Conservation (phyloP, 208 protist species). For the Crithidia thermophila region DNA sequence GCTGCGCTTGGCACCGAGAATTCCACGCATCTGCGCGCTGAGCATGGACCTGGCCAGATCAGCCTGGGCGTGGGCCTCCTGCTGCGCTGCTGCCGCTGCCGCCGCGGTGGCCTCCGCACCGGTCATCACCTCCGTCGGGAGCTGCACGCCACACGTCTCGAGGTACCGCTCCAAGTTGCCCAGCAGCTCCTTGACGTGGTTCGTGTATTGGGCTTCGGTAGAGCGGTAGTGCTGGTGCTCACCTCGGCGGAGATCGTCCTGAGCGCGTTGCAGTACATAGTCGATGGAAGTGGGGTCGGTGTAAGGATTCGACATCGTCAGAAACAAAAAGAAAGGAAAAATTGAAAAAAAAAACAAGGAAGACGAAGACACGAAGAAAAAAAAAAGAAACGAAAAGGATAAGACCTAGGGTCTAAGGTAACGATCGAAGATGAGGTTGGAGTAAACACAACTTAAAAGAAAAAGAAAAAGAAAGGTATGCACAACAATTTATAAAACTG, state of each 20-base stretch:
- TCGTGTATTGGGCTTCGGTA: slow-evolving; percentile 22
- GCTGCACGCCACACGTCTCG: slow-evolving; percentile 28
- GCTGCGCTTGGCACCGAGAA: neutral
- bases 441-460: too few species aligned
- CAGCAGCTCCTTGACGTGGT: slow-evolving; percentile 29
- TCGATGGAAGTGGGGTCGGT: slow-evolving; percentile 33
- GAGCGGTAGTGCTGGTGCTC: slow-evolving; percentile 26
- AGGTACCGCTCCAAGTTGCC: slow-evolving; percentile 41
- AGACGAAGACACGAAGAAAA: neutral
- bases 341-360: neutral
- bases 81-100: neutral
- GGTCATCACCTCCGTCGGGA: slow-evolving; percentile 21
- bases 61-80: neutral
- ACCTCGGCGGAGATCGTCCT: slow-evolving; percentile 27
- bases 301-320: slow-evolving; percentile 21
- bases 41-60: neutral
- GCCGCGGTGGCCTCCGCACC: slow-evolving; percentile 1
- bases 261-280: slow-evolving; percentile 26
- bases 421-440: too few species aligned
- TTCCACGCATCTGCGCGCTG: neutral
- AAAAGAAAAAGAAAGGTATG: too few species aligned
- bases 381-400: neutral
- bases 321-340: slow-evolving; percentile 2
- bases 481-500: too few species aligned
- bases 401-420: too few species aligned